A percentile compares a stretch with the other conserved stretches of the same genome.
Conservation (phyloP, 306 rosid genomes). For the Rubus idaeus region DNA sequence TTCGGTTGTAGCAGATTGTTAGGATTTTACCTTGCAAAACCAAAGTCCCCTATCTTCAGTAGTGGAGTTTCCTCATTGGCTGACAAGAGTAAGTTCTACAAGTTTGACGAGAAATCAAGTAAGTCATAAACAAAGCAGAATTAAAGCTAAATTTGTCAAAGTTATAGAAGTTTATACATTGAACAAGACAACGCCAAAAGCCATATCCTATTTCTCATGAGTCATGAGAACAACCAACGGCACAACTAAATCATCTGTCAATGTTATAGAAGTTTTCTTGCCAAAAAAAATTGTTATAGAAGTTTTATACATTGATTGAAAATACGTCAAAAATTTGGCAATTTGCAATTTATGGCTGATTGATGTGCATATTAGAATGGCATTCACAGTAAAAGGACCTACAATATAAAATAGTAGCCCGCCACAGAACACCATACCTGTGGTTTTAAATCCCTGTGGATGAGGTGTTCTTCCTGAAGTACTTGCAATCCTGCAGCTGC, state of each 20-base stretch:
- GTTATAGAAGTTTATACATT: neutral
- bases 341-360: constrained; percentile 1
- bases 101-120: constrained; percentile 23
- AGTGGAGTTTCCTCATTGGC: constrained; percentile 45
- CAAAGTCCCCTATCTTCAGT: constrained; percentile 95
- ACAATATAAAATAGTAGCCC: neutral
- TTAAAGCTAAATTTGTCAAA: constrained; percentile 5
- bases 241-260: no score
- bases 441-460: constrained; percentile 96
- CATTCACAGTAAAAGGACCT: neutral
- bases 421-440: constrained; percentile 52
- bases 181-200: neutral
- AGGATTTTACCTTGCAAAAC: constrained; percentile 79
- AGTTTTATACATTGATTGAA: neutral
- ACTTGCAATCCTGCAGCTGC: constrained; percentile 83
- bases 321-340: constrained; percentile 7
- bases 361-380: constrained; percentile 1
- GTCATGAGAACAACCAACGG: no score
- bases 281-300: no score
- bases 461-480: constrained; percentile 87
- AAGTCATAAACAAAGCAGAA: constrained; percentile 20
- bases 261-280: no score
- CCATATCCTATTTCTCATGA: no score
- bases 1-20: neutral
- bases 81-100: constrained; percentile 88